Evolutionary conservation across 805 yeast species (phyloP), one percentile per base, ranked within the genome.

Genomic region (Lachancea cidri): DNA sequence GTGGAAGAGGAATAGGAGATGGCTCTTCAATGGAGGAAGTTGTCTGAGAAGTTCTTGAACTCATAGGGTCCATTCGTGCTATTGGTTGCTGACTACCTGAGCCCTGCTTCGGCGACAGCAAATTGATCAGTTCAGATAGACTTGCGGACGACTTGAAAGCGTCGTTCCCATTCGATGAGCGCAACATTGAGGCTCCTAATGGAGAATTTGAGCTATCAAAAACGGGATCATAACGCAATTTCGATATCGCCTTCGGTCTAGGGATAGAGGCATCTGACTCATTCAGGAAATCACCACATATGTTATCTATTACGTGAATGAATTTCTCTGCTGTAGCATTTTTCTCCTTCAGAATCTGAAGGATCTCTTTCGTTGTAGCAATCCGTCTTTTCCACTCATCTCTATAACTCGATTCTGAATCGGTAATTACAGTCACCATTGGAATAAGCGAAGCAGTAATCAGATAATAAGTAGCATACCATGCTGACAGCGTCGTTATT

Each of bases 401-500:
- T 4, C 70, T 60, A 43, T 66, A 66, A 35, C 67, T 61, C 16
- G 73, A 64, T n/a, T 49, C 46, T 2, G 73, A 65, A 41, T 71
- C 74, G 6, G 73, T 60, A 44, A 71, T 65, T 15, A 69, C 52
- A 43, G 72, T 69, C 5, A 72, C 67, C 25, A 78, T 68, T 6
- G 81, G 79, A 36, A 80, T 74, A 42, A 80, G 59, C 4, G 75
- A 72, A 1, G 85, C 83, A 55, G 80, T 84, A 60, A 79, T 78
- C 11, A 78, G 48, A 55, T 76, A 81, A 52, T 76, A 80, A 0
- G 79, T 74, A 4, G 82, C 75, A 58, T 79, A 76, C 86, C 86
- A 80, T 19, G 76, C 71, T 11, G 76, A 67, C 22, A 77, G 64
- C 18, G 73, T 70, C n/a, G 76, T 67, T 15, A 70, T 43, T 8